A percentile compares a stretch with the other conserved stretches of the same genome.
These are phyloP conservation scores for Coniosporium apollinis DNA, from an alignment of 495 filamentous ascomycete species.

Conservation along the genomic window DNA sequence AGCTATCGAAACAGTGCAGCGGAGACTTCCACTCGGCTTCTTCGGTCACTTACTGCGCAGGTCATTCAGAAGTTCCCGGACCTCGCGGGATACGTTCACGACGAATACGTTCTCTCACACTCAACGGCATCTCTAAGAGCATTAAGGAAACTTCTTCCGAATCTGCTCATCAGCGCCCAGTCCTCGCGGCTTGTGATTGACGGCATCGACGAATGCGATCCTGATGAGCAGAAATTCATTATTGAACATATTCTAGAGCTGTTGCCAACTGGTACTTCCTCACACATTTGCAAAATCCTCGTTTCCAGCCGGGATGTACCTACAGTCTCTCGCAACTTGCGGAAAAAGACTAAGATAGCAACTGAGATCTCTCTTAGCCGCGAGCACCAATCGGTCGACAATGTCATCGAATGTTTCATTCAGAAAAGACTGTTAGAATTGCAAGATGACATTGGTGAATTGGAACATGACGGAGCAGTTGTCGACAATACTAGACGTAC, in stretches of 20 bases:
- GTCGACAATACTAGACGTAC: background rate
- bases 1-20: background rate
- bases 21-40: background rate
- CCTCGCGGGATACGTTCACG: background rate
- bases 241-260: background rate
- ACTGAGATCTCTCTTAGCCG: background rate
- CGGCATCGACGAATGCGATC: background rate
- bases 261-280: background rate
- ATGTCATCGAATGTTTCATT: background rate
- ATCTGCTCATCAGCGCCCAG: background rate
- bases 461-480: background rate
- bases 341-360: background rate
- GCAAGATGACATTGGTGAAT: background rate
- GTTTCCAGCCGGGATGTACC: background rate
- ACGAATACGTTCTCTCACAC: constrained; percentile 1
- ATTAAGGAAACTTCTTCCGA: background rate
- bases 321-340: background rate
- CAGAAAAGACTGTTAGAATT: background rate
- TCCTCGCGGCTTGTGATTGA: background rate
- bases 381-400: background rate
- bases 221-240: background rate
- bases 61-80: constrained; percentile 1
- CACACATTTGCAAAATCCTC: constrained; percentile 1
- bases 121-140: background rate
- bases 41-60: constrained; percentile 2